Evolutionary conservation across 805 yeast species (phyloP), one percentile per base, ranked within the genome.

Genomic region (Priceomyces melissophilus): DNA sequence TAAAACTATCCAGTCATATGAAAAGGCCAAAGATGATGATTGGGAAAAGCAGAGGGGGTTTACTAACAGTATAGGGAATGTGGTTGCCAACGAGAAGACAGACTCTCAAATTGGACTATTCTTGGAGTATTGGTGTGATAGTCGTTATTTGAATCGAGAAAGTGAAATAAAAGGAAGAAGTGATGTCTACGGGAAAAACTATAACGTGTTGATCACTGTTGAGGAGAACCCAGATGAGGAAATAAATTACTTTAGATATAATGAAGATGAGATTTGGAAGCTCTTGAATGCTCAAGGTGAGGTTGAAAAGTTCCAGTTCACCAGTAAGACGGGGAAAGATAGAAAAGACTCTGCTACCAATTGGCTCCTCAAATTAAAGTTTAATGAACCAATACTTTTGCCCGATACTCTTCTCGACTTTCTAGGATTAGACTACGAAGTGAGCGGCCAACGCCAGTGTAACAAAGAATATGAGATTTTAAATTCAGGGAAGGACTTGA

Each of bases 101-200:
- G 30, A 31, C 5, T 48, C 49, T 4, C 46, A 53, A 35, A 45
- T 69, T 17, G 75, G 75, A 0, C 41, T 67, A 10, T 62, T 60
- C 34, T 44, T 65, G n/a, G 54, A 55, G 7, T 69, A 51, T 39
- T 69, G 74, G 74, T 50, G 53, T 35, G 71, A 65, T 40, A 53
- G 42, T 25, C 46, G 67, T 25, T 52, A 36, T 35, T 45, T 64
- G 11, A 56, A 60, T 43, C 61, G 57, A 27, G 57, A 58, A 35
- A 47, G 49, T 29, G 33, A 16, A 11, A 4, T 20, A 14, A 11
- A 14, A 2, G 14, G 29, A 26, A 33, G 31, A 7, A 4, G n/a
- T 8, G 26, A 8, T 23, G 3, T 35, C 17, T 35, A 44, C 5
- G 63, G 62, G 1, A 46, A 49, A 5, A 46, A 41, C 2, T 55